Base-by-base conservation (phyloP, 2,329 filamentous ascomycete genomes). In the Fusarium euwallaceae region DNA sequence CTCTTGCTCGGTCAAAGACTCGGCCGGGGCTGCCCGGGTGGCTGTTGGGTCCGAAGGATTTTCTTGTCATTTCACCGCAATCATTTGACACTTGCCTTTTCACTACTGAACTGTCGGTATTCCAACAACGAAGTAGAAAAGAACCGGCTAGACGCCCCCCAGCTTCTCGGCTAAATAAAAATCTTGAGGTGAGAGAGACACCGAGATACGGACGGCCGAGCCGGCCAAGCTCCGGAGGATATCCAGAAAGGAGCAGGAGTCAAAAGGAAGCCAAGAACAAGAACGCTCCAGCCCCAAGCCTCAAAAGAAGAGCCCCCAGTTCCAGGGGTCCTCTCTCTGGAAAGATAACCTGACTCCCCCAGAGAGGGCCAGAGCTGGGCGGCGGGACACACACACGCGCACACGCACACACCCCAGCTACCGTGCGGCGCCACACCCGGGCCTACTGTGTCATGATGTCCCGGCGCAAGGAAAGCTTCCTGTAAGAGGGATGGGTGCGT, bases 141-240 rank as follows among this genome's bases (percentile, higher is more conserved):
- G 32, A 45, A 51, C 66, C 64, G 70, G 66, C 64, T 41, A 61
- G 55, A 61, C 34, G 34, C 66, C 63, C 68, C 36, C 71, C 74
- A 59, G 59, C 56, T 64, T 74, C 69, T 74, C 65, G 76, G 76
- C 76, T 78, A 78, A 78, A 78, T 78, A 66, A 48, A 77, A 67
- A 58, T 59, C 53, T 67, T 72, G 61, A 66, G 70, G 65, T 74
- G 72, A 68, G 72, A 55, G 48, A 55, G 48, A 32, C 27, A 66
- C 76, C 76, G 74, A 78, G 72, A 78, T 77, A 78, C 74, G 64
- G 63, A 78, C 70, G 76, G 71, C 76, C 74, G 76, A 75, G 62
- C 72, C 69, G 66, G 72, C 63, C 59, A 76, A 71, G 70, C 68
- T 27, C 62, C 65, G 66, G 64, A 73, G 72, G 55, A 58, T 41